Conservation (phyloP, 768 basidiomycete genomes). For the Trametes maxima region DNA sequence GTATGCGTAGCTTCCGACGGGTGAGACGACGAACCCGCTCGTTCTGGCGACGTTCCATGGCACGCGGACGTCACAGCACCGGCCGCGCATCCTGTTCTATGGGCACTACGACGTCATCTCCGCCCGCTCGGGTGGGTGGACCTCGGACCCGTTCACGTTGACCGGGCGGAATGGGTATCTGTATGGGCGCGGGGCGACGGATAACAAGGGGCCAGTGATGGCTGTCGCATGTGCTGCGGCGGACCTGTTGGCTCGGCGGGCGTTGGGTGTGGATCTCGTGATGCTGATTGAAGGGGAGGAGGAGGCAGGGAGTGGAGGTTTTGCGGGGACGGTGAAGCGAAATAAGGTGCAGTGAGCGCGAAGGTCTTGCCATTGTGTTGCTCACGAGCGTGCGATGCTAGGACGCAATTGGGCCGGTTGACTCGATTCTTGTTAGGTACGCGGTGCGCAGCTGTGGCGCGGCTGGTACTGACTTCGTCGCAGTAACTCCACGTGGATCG, state of each 20-base stretch:
- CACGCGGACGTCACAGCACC: conserved; percentile 47
- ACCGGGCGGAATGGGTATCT: conserved; percentile 86
- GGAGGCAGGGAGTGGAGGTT: conserved; percentile 90
- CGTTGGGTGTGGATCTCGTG: conserved; percentile 84
- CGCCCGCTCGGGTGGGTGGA: conserved; percentile 75
- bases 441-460: background rate
- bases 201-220: conserved; percentile 95
- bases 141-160: conserved; percentile 80
- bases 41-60: conserved; percentile 89
- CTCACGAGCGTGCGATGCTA: conserved; percentile 31
- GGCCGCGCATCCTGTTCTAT: conserved; percentile 84
- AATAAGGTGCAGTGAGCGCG: too few relatives aligned
- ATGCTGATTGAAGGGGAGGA: conserved; percentile 96
- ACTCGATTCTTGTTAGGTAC: conserved; percentile 87
- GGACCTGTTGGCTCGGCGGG: conserved; percentile 67
- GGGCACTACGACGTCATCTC: conserved; percentile 98
- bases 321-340: conserved; percentile 70
- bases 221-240: conserved; percentile 91
- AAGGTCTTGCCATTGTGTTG: conserved; percentile 36
- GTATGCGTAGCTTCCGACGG: conserved; percentile 64
- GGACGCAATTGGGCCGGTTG: conserved; percentile 83
- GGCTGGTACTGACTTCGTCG: background rate
- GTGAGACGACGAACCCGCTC: conserved; percentile 79
- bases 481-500: conserved; percentile 97
- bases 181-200: conserved; percentile 89